Base-by-base conservation (phyloP, 345 rosid genomes). In the Mercurialis annua region DNA sequence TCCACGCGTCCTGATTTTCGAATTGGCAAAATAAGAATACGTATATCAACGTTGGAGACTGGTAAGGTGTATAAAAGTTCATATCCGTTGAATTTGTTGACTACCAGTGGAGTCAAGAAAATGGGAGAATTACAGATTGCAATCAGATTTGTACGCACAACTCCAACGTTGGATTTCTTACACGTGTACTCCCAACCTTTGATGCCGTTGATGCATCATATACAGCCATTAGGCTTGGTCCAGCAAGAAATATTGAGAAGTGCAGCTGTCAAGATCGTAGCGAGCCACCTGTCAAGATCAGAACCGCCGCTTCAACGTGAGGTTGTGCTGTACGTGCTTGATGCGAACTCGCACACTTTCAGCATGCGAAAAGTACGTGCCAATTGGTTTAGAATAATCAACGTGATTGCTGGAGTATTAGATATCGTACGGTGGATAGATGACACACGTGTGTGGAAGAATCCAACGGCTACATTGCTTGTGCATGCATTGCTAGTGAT, bases 331-430 rank as follows among this genome's bases (percentile, higher is more conserved):
- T 88, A 81, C 76, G 84, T 88, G 90, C 89, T 92, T 0, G 96
- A 88, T 59, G 87, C 81, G 2, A 90, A 92, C 73, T 61, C 85
- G 2, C 90, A 87, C 18, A 56, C 79, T 0, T 92, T 88, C 38
- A 87, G 98, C 75, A 88, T 88, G 97, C 78, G 97, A 34, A 86
- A 83, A 60, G 90, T 90, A 24, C 82, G 92, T 17, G 96, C 92
- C 0, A 92, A 92, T 10, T 92, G 93, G 92, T 68, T 79, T 1
- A 73, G 98, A 65, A 86, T 92, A 60, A 76, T 92, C 34, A 88
- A 85, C 0, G 87, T 88, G 33, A 53, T 85, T 0, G 85, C 90
- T 0, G 72, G 92, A 6, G 48, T 85, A 71, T 65, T 84, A 0
- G 85, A 90, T 29, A 77, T 87, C 27, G 82, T 71, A 10, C 87